Evolutionary conservation across 1,284 basidiomycete genomes (phyloP).

Genomic region (Irpex lacteus): DNA sequence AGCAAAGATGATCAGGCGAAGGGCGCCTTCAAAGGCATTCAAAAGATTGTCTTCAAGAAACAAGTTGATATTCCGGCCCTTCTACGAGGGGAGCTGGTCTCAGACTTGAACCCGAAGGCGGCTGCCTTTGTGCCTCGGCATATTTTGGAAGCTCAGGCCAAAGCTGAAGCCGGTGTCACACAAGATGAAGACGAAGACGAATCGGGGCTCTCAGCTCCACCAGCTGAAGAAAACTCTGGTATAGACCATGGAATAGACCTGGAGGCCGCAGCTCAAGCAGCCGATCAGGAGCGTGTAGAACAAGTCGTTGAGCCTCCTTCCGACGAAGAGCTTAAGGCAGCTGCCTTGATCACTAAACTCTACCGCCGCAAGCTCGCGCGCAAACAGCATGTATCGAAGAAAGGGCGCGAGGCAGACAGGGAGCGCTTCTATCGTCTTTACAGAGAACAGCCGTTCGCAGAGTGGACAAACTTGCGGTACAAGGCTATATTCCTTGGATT

Average conservation of each 20-base stretch:
- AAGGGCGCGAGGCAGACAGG: constrained; percentile 6
- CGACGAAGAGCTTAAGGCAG: constrained; percentile 30
- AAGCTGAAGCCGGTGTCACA: background rate
- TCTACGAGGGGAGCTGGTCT: background rate
- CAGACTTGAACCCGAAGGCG: background rate
- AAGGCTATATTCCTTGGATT: background rate
- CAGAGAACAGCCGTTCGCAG: background rate
- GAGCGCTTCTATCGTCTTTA: background rate
- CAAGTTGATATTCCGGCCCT: background rate
- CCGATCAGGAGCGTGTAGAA: constrained; percentile 15
- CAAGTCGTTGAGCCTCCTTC: constrained; percentile 23
- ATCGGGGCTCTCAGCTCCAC: constrained; percentile 9
- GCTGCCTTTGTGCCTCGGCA: background rate
- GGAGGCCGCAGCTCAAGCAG: constrained; percentile 9
- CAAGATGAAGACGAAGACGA: constrained; percentile 10
- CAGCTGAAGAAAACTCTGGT: constrained; percentile 19
- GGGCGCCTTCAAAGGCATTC: background rate
- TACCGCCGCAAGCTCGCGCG: constrained; percentile 29
- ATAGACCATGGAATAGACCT: constrained; percentile 21
- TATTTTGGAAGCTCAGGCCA: background rate
- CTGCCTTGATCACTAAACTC: constrained; percentile 23
- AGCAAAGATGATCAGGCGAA: background rate
- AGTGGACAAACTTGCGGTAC: background rate
- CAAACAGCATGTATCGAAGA: constrained; percentile 25
- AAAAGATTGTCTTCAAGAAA: background rate